A percentile compares a stretch with the other conserved stretches of the same genome.
Evolutionary conservation across 108 stramenopile genomes (phyloP).

Genomic region (Skeletonema grethae): DNA sequence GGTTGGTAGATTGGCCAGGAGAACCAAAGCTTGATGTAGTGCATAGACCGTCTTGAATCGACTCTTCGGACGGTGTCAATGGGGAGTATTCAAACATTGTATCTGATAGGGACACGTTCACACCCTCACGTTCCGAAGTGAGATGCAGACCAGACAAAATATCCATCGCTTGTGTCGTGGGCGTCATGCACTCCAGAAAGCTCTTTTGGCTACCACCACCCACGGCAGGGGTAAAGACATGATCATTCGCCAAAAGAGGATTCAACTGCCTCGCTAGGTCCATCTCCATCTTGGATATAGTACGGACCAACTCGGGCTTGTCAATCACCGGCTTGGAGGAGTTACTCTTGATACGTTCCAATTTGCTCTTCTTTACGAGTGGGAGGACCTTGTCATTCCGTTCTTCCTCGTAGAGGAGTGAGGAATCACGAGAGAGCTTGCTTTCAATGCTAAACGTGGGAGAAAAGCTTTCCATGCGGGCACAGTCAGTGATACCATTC

Average conservation of each 20-base stretch:
- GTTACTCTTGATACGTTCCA: conserved; percentile 36
- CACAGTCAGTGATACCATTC: not conserved
- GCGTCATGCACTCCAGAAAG: not conserved
- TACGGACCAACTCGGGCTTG: conserved; percentile 51
- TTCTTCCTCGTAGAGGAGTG: conserved; percentile 18
- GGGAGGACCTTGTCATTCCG: conserved; percentile 30
- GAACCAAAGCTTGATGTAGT: not conserved
- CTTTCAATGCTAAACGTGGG: conserved; percentile 3
- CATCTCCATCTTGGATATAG: conserved; percentile 59
- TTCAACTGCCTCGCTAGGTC: conserved; percentile 24
- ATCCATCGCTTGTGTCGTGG: conserved; percentile 24
- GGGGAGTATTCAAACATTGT: conserved; percentile 7
- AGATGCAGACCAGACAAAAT: conserved; percentile 32
- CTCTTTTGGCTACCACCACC: not conserved
- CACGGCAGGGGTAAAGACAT: not conserved
- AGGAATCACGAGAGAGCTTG: not conserved
- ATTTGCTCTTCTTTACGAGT: conserved; percentile 15
- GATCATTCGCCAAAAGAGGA: not conserved
- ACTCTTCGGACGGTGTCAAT: conserved; percentile 23
- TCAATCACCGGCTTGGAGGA: conserved; percentile 34
- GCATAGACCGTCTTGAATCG: not conserved
- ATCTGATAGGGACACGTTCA: conserved; percentile 18
- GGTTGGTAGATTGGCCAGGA: conserved; percentile 4
- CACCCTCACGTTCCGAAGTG: conserved; percentile 31
- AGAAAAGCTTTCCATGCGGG: not conserved